phyloP scores from a whole-genome alignment of 108 stramenopile genomes.

The Nannochloropsis gaditana region DNA sequence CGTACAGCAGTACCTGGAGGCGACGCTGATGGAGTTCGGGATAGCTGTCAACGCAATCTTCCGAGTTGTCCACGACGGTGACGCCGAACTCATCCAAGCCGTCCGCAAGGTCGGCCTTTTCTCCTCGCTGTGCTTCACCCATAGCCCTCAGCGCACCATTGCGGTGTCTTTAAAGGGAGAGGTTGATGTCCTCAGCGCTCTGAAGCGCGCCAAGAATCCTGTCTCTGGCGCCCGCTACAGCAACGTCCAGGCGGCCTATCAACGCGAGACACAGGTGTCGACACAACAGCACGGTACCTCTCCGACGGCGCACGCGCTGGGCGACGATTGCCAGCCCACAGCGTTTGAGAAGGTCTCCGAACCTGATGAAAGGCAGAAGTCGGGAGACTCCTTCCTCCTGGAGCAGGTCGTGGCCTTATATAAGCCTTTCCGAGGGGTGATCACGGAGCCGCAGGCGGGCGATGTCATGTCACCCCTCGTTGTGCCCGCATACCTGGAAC shows the following conservation, averaged over 20 bases:
- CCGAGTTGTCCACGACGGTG: not conserved
- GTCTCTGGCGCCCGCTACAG: not conserved
- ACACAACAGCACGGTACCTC: not conserved
- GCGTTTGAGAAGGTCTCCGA: not conserved
- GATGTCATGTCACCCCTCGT: not conserved
- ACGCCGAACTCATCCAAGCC: not conserved
- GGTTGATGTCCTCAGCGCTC: not conserved
- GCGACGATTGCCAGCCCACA: not conserved
- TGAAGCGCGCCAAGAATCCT: not conserved
- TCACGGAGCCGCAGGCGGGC: conserved; percentile 1
- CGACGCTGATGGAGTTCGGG: not conserved
- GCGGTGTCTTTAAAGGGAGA: not conserved
- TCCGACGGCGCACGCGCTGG: not conserved
- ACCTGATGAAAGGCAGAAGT: not conserved
- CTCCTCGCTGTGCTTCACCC: not conserved
- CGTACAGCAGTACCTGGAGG: not conserved
- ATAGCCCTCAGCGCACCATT: conserved; percentile 10
- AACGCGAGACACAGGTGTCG: not conserved
- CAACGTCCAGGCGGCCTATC: not conserved
- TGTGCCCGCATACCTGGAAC: not conserved
- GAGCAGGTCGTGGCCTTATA: not conserved
- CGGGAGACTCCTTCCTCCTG: conserved; percentile 12
- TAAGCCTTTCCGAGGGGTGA: not conserved
- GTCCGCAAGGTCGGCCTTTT: not conserved
- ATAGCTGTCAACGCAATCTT: not conserved